Evolutionary conservation across 139 green algal genomes (phyloP), one percentile per base, ranked within the genome.

Genomic region (Chlamydomonas urium): DNA sequence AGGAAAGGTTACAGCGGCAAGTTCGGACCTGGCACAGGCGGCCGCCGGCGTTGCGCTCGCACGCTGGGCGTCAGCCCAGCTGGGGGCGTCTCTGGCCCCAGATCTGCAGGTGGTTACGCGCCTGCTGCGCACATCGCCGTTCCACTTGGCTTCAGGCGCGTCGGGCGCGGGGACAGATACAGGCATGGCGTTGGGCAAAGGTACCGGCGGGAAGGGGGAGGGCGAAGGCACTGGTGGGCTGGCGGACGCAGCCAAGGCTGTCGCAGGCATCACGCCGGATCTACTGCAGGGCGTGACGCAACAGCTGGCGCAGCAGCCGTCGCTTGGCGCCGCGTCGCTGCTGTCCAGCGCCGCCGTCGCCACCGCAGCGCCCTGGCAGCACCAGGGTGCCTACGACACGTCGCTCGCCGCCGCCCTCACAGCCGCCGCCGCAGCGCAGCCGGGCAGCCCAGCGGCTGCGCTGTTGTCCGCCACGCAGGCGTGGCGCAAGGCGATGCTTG

Each of bases 41-140:
- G 33, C 23, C 29, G 60, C 29, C 4, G 60, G 60, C 60, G 19
- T 67, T 45, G 60, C 60, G 32, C 33, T 67, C 32, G 19, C 10
- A 6, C 32, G 33, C 32, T 45, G 33, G 32, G 32, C 42, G 32
- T n/a, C 10, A 14, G n/a, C 10, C 32, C 10, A 42, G 60, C 31
- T 45, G n/a, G 31, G 60, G 5, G 5, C 42, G 33, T 42, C 32
- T 6, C 23, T 67, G 60, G 17, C n/a, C 32, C 60, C 60, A 6
- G 60, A 42, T 21, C 4, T 21, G 10, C 60, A 67, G 29, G 19
- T 67, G 5, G 60, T 67, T 4, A 47, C 32, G 17, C 60, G 60
- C 60, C 17, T 67, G 60, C 60, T 67, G 33, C 26, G 33, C 29
- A 67, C 60, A 4, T 67, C 60, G 14, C 60, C 60, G 5, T 67